These are phyloP conservation scores for Aspergillus pseudonomiae DNA, from an alignment of 2,329 filamentous ascomycete genomes.

Conservation along the genomic window DNA sequence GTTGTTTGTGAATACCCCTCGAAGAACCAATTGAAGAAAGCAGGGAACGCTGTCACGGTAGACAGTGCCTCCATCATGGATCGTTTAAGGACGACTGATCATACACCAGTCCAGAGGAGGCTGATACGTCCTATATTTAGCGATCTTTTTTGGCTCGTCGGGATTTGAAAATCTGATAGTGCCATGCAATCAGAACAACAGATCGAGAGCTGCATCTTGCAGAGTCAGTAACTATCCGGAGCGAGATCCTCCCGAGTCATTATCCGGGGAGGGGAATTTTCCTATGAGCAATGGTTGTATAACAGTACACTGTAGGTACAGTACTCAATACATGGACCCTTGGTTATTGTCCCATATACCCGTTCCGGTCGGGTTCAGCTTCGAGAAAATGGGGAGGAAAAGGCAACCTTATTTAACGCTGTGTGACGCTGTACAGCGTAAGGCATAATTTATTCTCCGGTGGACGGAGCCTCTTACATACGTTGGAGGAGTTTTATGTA, in stretches of 20 bases:
- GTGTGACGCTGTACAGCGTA: constrained; percentile 5
- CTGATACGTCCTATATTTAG: constrained; percentile 5
- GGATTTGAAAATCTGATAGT: constrained; percentile 4
- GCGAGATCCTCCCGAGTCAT: neutral
- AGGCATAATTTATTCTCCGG: constrained; percentile 4
- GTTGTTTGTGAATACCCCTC: neutral
- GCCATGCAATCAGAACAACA: neutral
- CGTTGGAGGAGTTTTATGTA: neutral
- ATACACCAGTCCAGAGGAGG: neutral
- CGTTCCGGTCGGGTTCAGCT: neutral
- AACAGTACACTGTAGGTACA: neutral
- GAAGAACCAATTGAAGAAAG: neutral
- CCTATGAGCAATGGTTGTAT: neutral
- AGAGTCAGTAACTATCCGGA: neutral
- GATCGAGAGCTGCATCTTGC: neutral
- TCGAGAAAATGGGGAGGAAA: neutral
- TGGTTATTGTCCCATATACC: neutral
- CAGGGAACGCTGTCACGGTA: neutral
- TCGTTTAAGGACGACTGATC: neutral
- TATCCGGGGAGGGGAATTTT: neutral
- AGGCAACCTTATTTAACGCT: neutral
- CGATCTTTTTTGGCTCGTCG: neutral
- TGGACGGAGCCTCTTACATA: neutral
- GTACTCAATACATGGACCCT: neutral
- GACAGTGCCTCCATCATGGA: neutral